Base-by-base conservation (phyloP, 305 asterid species). In the Fraxinus dipetala region DNA sequence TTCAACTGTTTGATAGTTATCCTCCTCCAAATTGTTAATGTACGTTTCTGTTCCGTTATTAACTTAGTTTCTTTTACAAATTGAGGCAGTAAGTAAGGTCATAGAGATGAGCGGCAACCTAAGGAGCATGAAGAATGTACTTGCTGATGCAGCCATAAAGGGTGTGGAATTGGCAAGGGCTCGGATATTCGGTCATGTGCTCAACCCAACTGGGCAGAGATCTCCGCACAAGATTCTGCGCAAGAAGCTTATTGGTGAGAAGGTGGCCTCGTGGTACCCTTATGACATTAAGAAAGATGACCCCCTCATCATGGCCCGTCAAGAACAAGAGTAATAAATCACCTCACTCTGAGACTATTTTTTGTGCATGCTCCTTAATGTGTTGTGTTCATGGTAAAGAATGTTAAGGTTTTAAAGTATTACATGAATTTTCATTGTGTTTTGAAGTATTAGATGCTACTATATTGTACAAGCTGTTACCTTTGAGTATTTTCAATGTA, bases 121-220 rank as follows among this genome's bases (percentile, higher is more conserved):
- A 10, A 93, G 94, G 80, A 85, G 90, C 85, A 82, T 95, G 84
- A 94, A 90, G 95, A 86, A 84, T 80, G 78, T 88, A 75, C 81
- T 95, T 88, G 93, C 93, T 77, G 88, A 89, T 85, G 96, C 93
- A 77, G 97, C 97, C 75, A 31, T 86, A 45, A 90, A 83, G 86
- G 97, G 99, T 26, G 94, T 91, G 45, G 80, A 85, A 56, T 97
- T 94, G 85, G 99, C 98, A 56, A 91, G 98, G 84, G 97, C 97
- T 54, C 89, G 89, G 88, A 94, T 95, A 84, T 94, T 95, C 61
- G 97, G 99, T 43, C 98, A 94, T 76, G 87, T 94, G 78, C 91
- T 94, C 51, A 95, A 92, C 81, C 96, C 97, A 13, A 86, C 91
- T 0, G 97, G 99, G 59, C 89, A 89, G 83, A 84, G 93, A 81